These are phyloP conservation scores for Diaporthe caulivora DNA, from an alignment of 2,329 filamentous ascomycete species.

Conservation along the genomic window DNA sequence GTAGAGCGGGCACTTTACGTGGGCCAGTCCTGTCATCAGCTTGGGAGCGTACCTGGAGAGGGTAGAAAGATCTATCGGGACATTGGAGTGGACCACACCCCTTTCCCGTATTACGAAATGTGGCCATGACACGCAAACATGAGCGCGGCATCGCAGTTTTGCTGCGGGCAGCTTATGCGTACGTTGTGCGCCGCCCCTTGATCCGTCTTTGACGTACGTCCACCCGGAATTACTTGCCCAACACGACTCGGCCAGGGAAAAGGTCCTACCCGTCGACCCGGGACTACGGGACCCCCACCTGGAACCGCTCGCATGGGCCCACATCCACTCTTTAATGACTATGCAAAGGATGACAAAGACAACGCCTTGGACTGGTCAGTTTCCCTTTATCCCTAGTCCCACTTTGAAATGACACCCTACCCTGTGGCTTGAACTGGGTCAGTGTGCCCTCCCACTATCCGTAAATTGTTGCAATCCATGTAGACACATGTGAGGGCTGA, in stretches of 20 bases:
- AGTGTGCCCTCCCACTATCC: neutral
- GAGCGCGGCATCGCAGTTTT: slow-evolving; percentile 18
- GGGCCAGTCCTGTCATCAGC: neutral
- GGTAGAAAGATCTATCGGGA: neutral
- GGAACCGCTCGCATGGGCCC: neutral
- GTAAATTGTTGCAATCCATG: too few species aligned
- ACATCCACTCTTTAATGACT: neutral
- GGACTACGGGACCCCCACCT: slow-evolving; percentile 20
- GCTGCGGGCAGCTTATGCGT: slow-evolving; percentile 22
- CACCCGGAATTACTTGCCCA: slow-evolving; percentile 17
- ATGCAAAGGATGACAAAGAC: slow-evolving; percentile 1
- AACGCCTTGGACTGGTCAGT: neutral
- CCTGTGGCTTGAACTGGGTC: neutral
- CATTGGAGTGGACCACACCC: slow-evolving; percentile 1
- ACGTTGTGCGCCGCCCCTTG: slow-evolving; percentile 1
- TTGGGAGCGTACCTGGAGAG: neutral
- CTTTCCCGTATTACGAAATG: neutral
- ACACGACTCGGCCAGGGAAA: slow-evolving; percentile 3
- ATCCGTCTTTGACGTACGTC: slow-evolving; percentile 14
- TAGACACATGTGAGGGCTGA: too few species aligned
- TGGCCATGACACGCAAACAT: slow-evolving; percentile 13
- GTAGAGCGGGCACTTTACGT: neutral
- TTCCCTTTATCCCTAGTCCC: neutral
- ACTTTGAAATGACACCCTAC: neutral
- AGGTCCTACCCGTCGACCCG: neutral